Evolutionary conservation across 179 eudicot genomes (phyloP).

Genomic region (Beta lomatogona): DNA sequence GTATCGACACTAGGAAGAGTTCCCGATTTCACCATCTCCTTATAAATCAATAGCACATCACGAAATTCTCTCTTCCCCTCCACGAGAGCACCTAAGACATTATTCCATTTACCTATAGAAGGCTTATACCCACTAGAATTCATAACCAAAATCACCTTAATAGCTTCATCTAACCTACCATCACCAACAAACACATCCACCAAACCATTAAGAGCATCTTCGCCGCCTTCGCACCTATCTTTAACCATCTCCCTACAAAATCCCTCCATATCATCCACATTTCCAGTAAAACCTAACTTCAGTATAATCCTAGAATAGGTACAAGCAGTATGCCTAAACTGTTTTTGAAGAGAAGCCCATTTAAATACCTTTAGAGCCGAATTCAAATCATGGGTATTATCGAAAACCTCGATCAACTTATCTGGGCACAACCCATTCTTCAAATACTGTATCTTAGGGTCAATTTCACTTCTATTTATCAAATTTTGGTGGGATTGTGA

Average conservation of each 20-base stretch:
- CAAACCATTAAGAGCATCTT: constrained; percentile 39
- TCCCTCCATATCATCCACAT: constrained; percentile 59
- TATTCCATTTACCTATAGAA: constrained; percentile 45
- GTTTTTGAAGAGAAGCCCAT: constrained; percentile 69
- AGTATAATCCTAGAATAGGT: constrained; percentile 53
- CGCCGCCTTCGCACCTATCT: constrained; percentile 41
- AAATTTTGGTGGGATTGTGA: constrained; percentile 18
- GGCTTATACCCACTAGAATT: constrained; percentile 42
- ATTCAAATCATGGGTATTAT: constrained; percentile 50
- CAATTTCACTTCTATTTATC: constrained; percentile 28
- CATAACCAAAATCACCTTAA: constrained; percentile 45
- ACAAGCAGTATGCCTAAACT: constrained; percentile 47
- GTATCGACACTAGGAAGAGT: constrained; percentile 54
- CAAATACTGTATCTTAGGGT: constrained; percentile 43
- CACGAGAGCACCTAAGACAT: constrained; percentile 54
- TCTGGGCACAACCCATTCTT: constrained; percentile 56
- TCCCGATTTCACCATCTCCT: constrained; percentile 75
- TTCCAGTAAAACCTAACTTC: constrained; percentile 66
- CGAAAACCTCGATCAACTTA: constrained; percentile 49
- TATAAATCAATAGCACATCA: constrained; percentile 56
- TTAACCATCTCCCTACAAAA: constrained; percentile 63
- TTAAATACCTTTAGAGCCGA: constrained; percentile 63
- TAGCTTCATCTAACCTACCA: constrained; percentile 54
- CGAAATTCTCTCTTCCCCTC: constrained; percentile 49
- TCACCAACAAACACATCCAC: constrained; percentile 48